Evolutionary conservation across 1,284 basidiomycete genomes (phyloP).

Genomic region (Ustanciosporium gigantosporum): DNA sequence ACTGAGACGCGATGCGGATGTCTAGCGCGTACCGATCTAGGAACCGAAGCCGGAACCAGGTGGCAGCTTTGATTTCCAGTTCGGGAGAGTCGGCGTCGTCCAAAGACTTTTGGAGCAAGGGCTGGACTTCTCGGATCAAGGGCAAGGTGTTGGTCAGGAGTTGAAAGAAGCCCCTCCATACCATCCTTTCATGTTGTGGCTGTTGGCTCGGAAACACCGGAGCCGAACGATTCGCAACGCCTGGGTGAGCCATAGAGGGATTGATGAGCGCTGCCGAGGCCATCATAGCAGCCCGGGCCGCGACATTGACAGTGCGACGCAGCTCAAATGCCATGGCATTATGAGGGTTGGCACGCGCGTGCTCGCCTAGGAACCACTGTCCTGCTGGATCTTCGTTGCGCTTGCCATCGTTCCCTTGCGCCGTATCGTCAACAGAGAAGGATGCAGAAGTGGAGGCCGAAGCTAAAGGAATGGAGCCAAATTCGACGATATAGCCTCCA

Average conservation of each 20-base stretch:
- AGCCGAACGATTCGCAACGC: too few relatives aligned
- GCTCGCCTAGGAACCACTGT: slow-evolving; percentile 68
- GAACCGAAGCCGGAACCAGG: slow-evolving; percentile 77
- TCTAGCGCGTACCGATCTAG: slow-evolving; percentile 76
- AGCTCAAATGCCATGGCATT: slow-evolving; percentile 28
- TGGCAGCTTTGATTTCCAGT: slow-evolving; percentile 73
- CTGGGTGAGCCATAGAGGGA: slow-evolving; percentile 6
- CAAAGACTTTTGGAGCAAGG: slow-evolving; percentile 65
- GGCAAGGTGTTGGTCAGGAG: slow-evolving; percentile 72
- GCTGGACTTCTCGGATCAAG: slow-evolving; percentile 72
- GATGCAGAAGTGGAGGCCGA: slow-evolving; percentile 2
- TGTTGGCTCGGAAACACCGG: too few relatives aligned
- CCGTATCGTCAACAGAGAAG: slow-evolving; percentile 4
- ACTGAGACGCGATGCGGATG: slow-evolving; percentile 72
- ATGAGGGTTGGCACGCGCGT: slow-evolving; percentile 63
- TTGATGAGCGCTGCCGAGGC: slow-evolving; percentile 1
- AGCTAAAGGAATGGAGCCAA: slow-evolving; percentile 14
- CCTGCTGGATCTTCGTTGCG: slow-evolving; percentile 77
- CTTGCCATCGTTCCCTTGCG: slow-evolving; percentile 4
- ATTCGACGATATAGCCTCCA: slow-evolving; percentile 35
- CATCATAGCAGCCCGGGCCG: slow-evolving; percentile 65
- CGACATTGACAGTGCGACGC: slow-evolving; percentile 24
- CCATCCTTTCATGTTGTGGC: slow-evolving; percentile 13
- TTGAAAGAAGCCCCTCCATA: slow-evolving; percentile 36
- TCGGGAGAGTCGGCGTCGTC: slow-evolving; percentile 63